Evolutionary conservation across 73 alveolate genomes (phyloP).

Genomic region (Paramecium primaurelia): DNA sequence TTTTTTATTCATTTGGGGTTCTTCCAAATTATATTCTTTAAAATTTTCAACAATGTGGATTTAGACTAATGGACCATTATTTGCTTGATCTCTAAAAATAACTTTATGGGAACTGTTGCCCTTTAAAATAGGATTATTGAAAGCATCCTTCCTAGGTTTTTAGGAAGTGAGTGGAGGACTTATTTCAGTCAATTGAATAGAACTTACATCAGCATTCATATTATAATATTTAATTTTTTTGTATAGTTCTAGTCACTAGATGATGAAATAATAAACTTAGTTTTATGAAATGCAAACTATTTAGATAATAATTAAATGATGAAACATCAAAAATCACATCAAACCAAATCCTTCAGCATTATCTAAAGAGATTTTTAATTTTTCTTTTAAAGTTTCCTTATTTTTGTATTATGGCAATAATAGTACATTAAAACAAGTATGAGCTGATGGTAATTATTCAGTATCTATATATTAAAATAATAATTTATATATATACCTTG

Average conservation of each 20-base stretch:
- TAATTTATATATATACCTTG: slow-evolving; percentile 46
- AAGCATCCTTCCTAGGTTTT: not conserved
- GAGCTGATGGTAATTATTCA: slow-evolving; percentile 93
- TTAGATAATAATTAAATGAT: not conserved
- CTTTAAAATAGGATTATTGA: slow-evolving; percentile 12
- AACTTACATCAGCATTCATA: not conserved
- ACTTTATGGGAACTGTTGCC: not conserved
- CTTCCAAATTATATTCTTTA: slow-evolving; percentile 18
- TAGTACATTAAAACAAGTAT: slow-evolving; percentile 96
- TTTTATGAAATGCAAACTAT: not conserved
- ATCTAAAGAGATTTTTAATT: slow-evolving; percentile 80
- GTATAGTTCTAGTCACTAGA: not conserved
- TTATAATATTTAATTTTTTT: not conserved
- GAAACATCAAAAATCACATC: slow-evolving; percentile 30
- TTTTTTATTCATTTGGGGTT: not conserved
- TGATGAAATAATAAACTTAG: not conserved
- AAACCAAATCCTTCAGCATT: slow-evolving; percentile 98
- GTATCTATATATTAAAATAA: slow-evolving; percentile 36
- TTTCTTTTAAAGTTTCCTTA: slow-evolving; percentile 80
- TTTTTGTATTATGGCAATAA: slow-evolving; percentile 89
- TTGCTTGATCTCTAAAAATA: slow-evolving; percentile 18
- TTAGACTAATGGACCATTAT: not conserved
- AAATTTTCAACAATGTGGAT: not conserved
- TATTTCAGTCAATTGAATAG: not conserved
- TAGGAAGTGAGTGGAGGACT: not conserved